A percentile compares a stretch with the other conserved stretches of the same genome.
These are phyloP conservation scores for Solanum okadae DNA, from an alignment of 257 asterid species.

Conservation along the genomic window DNA sequence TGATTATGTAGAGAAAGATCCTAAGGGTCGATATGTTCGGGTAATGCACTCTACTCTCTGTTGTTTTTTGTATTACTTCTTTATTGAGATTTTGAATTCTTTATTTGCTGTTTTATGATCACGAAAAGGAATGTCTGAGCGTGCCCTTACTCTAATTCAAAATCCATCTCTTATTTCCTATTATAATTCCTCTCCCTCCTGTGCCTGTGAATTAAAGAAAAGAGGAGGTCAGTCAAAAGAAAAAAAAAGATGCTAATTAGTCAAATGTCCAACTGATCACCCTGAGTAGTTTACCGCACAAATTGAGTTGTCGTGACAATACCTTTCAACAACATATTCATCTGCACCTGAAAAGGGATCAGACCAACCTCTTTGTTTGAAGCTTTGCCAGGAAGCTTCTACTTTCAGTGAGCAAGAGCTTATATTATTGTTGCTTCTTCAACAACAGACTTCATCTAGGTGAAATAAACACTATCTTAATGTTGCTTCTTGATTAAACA, in stretches of 20 bases:
- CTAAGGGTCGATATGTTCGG: constrained; percentile 54
- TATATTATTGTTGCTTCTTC: neutral
- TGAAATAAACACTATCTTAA: neutral
- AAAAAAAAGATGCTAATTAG: neutral
- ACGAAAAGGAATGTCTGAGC: neutral
- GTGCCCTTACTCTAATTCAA: neutral
- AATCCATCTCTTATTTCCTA: neutral
- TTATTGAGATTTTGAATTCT: neutral
- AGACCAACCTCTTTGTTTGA: neutral
- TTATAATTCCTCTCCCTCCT: neutral
- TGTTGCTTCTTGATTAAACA: neutral
- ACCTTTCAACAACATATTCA: neutral
- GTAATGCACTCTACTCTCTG: constrained; percentile 15
- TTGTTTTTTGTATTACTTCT: neutral
- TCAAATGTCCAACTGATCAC: neutral
- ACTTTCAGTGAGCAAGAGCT: neutral
- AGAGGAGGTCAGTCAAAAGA: neutral
- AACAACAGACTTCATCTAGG: neutral
- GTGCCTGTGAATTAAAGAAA: neutral
- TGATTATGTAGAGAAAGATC: constrained; percentile 56
- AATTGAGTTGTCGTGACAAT: neutral
- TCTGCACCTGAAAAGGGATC: neutral
- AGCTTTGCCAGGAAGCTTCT: neutral
- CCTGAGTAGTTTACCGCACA: neutral
- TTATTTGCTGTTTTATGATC: neutral